Percentiles rank a stretch among this genome's conserved stretches.
phyloP scores from a whole-genome alignment of 257 asterid genomes.

The Ajuga chamaepitys region DNA sequence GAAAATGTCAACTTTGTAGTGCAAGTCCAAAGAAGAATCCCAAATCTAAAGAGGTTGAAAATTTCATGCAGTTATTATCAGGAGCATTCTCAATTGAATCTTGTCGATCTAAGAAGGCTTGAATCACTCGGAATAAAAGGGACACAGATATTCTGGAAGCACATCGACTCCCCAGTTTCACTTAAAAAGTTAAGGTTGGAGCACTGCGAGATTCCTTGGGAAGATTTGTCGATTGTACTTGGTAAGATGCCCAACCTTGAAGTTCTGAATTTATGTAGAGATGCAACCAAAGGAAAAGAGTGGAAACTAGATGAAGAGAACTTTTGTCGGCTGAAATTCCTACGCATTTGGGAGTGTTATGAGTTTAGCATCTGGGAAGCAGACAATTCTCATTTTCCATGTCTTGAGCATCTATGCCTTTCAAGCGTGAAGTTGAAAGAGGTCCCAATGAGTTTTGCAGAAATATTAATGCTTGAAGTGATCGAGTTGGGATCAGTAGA shows the following conservation, averaged over 20 bases:
- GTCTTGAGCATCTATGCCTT: too few species aligned
- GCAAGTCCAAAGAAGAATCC: constrained; percentile 3
- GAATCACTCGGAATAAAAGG: not conserved
- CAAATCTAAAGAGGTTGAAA: constrained; percentile 11
- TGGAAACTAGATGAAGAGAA: constrained; percentile 17
- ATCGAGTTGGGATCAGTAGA: too few species aligned
- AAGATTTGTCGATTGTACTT: constrained; percentile 3
- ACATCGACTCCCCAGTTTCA: constrained; percentile 8
- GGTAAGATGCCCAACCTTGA: constrained; percentile 17
- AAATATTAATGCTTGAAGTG: too few species aligned
- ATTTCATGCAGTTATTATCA: not conserved
- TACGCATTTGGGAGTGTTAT: not conserved
- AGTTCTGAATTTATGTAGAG: not conserved
- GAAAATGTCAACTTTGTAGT: not conserved
- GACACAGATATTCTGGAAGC: not conserved
- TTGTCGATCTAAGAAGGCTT: constrained; percentile 2
- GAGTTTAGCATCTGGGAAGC: too few species aligned
- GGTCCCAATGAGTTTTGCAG: too few species aligned
- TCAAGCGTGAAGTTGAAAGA: too few species aligned
- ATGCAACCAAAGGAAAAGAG: not conserved
- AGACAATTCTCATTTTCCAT: too few species aligned
- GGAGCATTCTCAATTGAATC: not conserved
- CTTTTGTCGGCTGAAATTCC: constrained; percentile 5
- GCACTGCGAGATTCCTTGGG: not conserved
- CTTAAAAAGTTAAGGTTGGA: constrained; percentile 3